phyloP scores from a whole-genome alignment of 1,139 yeast genomes.

The Candida dubliniensis region DNA sequence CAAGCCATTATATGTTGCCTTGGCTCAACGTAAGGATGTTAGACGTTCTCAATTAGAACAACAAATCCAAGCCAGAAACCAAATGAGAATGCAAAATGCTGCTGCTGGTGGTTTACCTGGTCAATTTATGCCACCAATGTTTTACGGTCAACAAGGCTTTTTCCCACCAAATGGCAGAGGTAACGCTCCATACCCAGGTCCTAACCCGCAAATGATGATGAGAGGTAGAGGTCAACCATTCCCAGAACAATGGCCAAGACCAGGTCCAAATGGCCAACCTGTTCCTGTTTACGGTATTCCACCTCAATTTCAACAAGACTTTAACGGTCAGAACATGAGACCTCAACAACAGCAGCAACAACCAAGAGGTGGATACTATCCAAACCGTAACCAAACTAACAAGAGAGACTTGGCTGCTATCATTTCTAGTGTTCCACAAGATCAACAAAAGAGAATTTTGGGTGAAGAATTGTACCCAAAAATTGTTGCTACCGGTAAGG shows the following conservation, averaged over 20 bases:
- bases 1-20: constrained; percentile 97
- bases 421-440: constrained; percentile 68
- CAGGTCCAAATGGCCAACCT: constrained; percentile 80
- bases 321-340: constrained; percentile 28
- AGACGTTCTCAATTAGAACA: constrained; percentile 97
- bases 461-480: constrained; percentile 98
- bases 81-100: constrained; percentile 96
- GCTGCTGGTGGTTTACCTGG: constrained; percentile 89
- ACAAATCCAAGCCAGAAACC: constrained; percentile 98
- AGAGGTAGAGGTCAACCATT: constrained; percentile 69
- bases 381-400: constrained; percentile 30
- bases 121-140: constrained; percentile 94
- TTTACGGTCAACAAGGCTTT: constrained; percentile 86
- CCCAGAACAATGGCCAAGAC: constrained; percentile 63
- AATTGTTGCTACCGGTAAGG: constrained; percentile 86
- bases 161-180: constrained; percentile 82
- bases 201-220: constrained; percentile 89
- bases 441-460: constrained; percentile 93
- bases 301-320: constrained; percentile 51
- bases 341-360: constrained; percentile 20
- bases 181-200: constrained; percentile 76
- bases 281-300: constrained; percentile 80
- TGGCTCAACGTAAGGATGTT: constrained; percentile 98
- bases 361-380: constrained; percentile 45
- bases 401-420: constrained; percentile 53